These are phyloP conservation scores for Fraxinus platypoda DNA, from an alignment of 305 asterid genomes.

Conservation along the genomic window DNA sequence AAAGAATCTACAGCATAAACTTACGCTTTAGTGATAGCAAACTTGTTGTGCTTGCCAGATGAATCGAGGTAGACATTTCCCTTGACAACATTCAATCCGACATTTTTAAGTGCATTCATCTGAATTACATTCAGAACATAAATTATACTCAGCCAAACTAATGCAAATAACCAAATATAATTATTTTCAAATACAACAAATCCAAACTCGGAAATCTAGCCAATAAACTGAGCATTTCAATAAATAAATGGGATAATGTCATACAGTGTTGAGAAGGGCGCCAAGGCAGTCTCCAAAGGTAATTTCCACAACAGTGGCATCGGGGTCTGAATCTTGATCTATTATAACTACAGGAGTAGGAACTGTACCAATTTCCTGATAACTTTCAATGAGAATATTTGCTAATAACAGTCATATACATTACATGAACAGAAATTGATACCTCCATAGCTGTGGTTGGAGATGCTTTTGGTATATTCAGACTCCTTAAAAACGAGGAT, in stretches of 20 bases:
- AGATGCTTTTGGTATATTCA: conserved; percentile 57
- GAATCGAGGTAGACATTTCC: conserved; percentile 89
- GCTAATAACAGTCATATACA: conserved; percentile 12
- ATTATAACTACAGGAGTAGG: conserved; percentile 80
- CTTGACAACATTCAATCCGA: conserved; percentile 91
- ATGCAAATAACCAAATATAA: neutral
- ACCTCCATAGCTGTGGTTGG: conserved; percentile 76
- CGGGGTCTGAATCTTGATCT: conserved; percentile 88
- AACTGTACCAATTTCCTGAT: conserved; percentile 49
- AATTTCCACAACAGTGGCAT: conserved; percentile 87
- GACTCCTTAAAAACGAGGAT: conserved; percentile 40
- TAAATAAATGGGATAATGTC: conserved; percentile 3
- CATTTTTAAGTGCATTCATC: conserved; percentile 82
- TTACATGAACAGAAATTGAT: conserved; percentile 21
- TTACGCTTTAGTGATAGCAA: conserved; percentile 84
- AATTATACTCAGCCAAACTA: neutral
- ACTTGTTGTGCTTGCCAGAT: conserved; percentile 92
- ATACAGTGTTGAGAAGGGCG: conserved; percentile 87
- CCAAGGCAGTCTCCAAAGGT: conserved; percentile 99
- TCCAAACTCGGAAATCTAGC: conserved; percentile 4
- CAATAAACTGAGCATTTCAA: neutral
- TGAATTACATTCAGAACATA: conserved; percentile 34
- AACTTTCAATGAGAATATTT: conserved; percentile 28
- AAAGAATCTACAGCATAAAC: conserved; percentile 24
- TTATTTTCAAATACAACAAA: neutral